Conservation (phyloP, 2,329 filamentous ascomycete genomes). For the Malbranchea cinnamomea region DNA sequence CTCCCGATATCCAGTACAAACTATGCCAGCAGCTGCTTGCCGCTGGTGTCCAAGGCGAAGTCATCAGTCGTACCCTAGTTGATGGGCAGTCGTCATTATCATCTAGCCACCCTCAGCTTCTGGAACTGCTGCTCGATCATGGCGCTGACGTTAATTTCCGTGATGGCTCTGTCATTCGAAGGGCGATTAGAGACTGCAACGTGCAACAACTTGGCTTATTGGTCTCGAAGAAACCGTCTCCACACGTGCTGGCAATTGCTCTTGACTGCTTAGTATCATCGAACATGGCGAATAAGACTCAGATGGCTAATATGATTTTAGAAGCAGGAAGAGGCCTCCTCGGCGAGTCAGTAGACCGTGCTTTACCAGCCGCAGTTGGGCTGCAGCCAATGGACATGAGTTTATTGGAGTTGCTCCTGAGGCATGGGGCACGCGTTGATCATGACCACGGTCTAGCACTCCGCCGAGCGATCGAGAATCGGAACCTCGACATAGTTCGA, state of each 20-base stretch:
- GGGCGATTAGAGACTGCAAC: conserved; percentile 8
- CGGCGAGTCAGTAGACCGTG: conserved; percentile 4
- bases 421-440: conserved; percentile 10
- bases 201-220: conserved; percentile 9
- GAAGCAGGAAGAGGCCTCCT: conserved; percentile 5
- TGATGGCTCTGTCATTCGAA: conserved; percentile 9
- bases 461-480: conserved; percentile 7
- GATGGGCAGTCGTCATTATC: conserved; percentile 6
- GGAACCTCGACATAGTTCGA: conserved; percentile 7
- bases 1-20: conserved; percentile 6
- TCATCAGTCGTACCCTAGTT: conserved; percentile 7
- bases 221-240: conserved; percentile 7
- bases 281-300: conserved; percentile 4
- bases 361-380: conserved; percentile 7
- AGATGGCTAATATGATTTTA: conserved; percentile 9
- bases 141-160: conserved; percentile 11
- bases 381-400: conserved; percentile 4
- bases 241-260: conserved; percentile 6
- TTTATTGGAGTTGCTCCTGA: conserved; percentile 10
- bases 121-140: conserved; percentile 9
- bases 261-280: conserved; percentile 6
- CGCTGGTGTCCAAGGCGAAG: conserved; percentile 10
- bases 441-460: conserved; percentile 9
- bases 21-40: conserved; percentile 10
- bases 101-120: conserved; percentile 6